Base-by-base conservation (phyloP, 495 filamentous ascomycete genomes). In the Neurospora sp. region DNA sequence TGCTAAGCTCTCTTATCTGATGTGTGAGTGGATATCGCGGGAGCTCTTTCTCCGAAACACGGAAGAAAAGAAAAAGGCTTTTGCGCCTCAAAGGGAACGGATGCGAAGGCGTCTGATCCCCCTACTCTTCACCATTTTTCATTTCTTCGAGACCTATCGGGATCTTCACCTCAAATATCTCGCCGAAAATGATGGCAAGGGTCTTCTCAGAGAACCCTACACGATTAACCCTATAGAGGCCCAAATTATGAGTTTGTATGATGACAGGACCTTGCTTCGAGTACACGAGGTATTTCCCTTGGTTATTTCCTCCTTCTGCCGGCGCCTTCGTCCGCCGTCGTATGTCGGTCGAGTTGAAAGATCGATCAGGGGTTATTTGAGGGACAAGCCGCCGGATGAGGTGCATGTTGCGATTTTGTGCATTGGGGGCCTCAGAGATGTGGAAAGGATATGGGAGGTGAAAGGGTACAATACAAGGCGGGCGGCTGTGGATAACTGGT, bases 81-180 rank as follows among this genome's bases (percentile, higher is more conserved):
- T 87, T 71, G 85, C 83, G 47, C 82, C 86, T 3, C 86, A 89
- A 73, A 80, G 83, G 72, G 82, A 85, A 73, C 83, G 87, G 12
- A 89, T 89, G 86, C 83, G 86, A 42, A 84, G 86, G 39, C 84
- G 87, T 61, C 77, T 89, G 40, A 84, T 87, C 47, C 87, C 87
- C 3, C 72, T 86, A 31, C 78, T 89, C 16, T 88, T 89, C 69
- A 87, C 87, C 18, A 76, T 87, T 44, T 88, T 88, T 73, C 87
- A 89, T 76, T 89, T 89, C 75, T 89, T 89, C 75, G 87, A 89
- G 74, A 86, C 82, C 4, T 88, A 87, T 74, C 85, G 87, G 70
- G 80, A 82, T 53, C 80, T 86, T n/a, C 86, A 89, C 75, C 77
- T 87, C 22, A 75, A 85, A 70, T 87, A 86, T 73, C 81, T 89